Base-by-base conservation (phyloP, 2,329 filamentous ascomycete genomes). In the Ophiostoma sp. region DNA sequence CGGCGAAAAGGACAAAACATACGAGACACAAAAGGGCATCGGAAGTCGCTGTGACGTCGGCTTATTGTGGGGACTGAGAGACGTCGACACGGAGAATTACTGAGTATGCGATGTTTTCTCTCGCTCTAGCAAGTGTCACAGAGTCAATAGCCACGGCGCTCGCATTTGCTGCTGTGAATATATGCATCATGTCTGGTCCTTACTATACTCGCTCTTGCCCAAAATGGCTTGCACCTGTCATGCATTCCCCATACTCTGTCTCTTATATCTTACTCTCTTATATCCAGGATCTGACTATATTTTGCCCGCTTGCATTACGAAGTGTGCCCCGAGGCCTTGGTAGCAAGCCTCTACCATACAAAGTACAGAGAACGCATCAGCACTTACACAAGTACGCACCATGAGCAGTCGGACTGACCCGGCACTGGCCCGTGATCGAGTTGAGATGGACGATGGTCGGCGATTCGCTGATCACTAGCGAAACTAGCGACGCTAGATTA, bases 11-110 rank as follows among this genome's bases (percentile, higher is more conserved):
- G 36, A 39, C 36, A 11, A 39, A 8, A 48, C 20, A 48, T 48
- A 48, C 20, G n/a, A 60, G 57, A 33, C 48, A 23, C 57, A 62
- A 62, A 8, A 17, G 57, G 15, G 57, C n/a, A 33, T 20, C 31
- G 57, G 57, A 62, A 35, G 57, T 62, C 57, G 57, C 57, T 62
- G 57, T 62, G 57, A 62, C 31, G 57, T 31, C 57, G 57, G 57
- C 57, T 62, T 62, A 35, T 15, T 35, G 57, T 62, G 57, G 57
- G 23, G 27, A 62, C 15, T 20, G 13, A 35, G 27, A 17, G 57
- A 62, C 27, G 8, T 33, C n/a, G 8, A 17, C 6, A 17, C 15
- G 27, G n/a, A 60, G n/a, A 11, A 15, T 60, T 27, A 31, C 7
- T 27, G 54, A 31, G 27, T 27, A 31, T 27, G 54, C 5, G n/a